These are phyloP conservation scores for Stephania japonica DNA, from an alignment of 164 flowering plant species.

Conservation along the genomic window DNA sequence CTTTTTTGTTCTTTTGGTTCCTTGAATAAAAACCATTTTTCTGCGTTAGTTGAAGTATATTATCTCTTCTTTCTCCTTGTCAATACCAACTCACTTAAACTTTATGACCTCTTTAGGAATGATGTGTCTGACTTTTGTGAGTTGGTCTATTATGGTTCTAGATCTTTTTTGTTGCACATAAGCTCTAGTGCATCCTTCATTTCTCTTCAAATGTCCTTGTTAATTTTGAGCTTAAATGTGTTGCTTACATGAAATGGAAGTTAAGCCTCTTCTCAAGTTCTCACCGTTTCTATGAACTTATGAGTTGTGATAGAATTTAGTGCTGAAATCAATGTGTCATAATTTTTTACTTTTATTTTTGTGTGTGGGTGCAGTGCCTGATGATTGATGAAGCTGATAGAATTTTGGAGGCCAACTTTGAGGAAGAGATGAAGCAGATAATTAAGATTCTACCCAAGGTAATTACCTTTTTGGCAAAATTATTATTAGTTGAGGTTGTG, in stretches of 20 bases:
- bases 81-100: no score
- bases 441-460: constrained; percentile 85
- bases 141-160: neutral
- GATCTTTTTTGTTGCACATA: neutral
- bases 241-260: neutral
- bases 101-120: no score
- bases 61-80: no score
- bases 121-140: no score
- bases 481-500: neutral
- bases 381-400: constrained; percentile 95
- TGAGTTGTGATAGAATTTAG: neutral
- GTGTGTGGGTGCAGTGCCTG: constrained; percentile 70
- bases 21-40: no score
- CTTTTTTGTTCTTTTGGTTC: no score
- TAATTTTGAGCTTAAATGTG: neutral
- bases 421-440: constrained; percentile 94
- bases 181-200: neutral
- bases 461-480: neutral
- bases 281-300: neutral
- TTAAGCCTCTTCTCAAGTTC: neutral
- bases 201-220: neutral
- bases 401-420: constrained; percentile 86
- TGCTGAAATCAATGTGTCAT: neutral
- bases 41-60: no score
- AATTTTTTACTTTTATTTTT: neutral